Evolutionary conservation across 805 yeast species (phyloP).

Genomic region (Saccharomycopsis sp.): DNA sequence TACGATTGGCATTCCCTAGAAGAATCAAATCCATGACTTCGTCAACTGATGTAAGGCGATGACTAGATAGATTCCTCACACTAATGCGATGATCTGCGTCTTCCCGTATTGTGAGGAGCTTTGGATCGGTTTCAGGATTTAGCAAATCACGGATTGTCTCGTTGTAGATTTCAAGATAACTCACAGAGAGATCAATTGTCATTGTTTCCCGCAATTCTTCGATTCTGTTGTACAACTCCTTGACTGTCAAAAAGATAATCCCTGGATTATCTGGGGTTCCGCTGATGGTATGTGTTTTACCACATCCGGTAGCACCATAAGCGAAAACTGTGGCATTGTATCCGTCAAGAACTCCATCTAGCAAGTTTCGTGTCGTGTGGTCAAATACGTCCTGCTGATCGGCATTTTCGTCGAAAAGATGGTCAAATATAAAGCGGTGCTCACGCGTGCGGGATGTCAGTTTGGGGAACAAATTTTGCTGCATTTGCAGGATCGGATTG

Average conservation of each 20-base stretch:
- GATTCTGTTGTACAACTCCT: constrained; percentile 61
- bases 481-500: constrained; percentile 52
- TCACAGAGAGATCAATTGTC: constrained; percentile 52
- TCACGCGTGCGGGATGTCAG: constrained; percentile 51
- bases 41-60: constrained; percentile 53
- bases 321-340: constrained; percentile 90
- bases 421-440: constrained; percentile 77
- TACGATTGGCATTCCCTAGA: constrained; percentile 66
- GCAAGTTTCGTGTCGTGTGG: constrained; percentile 61
- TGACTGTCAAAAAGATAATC: constrained; percentile 69
- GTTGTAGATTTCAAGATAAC: constrained; percentile 85
- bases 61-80: constrained; percentile 65
- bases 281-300: constrained; percentile 88
- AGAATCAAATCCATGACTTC: constrained; percentile 76
- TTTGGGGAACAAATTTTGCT: constrained; percentile 33
- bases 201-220: constrained; percentile 49
- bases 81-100: constrained; percentile 57
- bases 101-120: constrained; percentile 59
- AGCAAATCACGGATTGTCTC: constrained; percentile 81
- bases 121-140: constrained; percentile 43
- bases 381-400: constrained; percentile 63
- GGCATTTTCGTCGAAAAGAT: constrained; percentile 59
- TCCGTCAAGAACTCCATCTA: constrained; percentile 75
- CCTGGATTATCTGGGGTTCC: constrained; percentile 75
- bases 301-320: constrained; percentile 97